Evolutionary conservation across 352 stramenopile species (phyloP).

Genomic region (Phytophthora ramorum): DNA sequence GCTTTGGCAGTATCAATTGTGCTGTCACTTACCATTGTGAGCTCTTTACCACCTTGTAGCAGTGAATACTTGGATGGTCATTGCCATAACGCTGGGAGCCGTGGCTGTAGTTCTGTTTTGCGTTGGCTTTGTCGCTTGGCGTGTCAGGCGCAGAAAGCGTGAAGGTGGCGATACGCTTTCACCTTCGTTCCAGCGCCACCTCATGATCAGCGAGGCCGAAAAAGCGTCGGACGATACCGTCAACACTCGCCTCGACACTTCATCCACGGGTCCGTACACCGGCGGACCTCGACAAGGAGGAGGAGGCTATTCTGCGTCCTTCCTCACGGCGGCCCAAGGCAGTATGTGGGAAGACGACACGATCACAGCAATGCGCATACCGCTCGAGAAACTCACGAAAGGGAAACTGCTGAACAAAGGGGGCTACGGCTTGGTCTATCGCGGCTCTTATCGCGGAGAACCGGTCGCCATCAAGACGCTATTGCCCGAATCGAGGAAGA

Average conservation of each 20-base stretch:
- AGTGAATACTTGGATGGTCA: slow-evolving; percentile 19
- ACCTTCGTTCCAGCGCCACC: slow-evolving; percentile 14
- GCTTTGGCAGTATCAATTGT: neutral
- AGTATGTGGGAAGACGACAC: slow-evolving; percentile 43
- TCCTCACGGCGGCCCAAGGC: slow-evolving; percentile 20
- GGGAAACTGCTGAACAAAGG: slow-evolving; percentile 39
- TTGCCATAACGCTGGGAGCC: slow-evolving; percentile 20
- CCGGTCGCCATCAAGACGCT: slow-evolving; percentile 58
- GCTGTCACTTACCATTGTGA: neutral
- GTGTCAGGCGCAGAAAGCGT: slow-evolving; percentile 8
- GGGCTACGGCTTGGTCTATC: slow-evolving; percentile 59
- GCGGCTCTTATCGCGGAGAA: slow-evolving; percentile 44
- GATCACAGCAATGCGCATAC: slow-evolving; percentile 46
- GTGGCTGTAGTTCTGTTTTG: slow-evolving; percentile 19
- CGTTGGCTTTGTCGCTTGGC: slow-evolving; percentile 13
- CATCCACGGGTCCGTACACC: slow-evolving; percentile 28
- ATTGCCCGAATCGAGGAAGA: slow-evolving; percentile 39
- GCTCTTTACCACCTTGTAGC: neutral
- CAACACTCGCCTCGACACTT: slow-evolving; percentile 33
- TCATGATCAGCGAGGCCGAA: slow-evolving; percentile 12
- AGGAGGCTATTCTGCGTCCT: slow-evolving; percentile 12
- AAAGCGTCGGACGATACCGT: slow-evolving; percentile 21
- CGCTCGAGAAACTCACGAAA: slow-evolving; percentile 37
- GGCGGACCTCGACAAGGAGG: slow-evolving; percentile 10
- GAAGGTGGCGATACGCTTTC: neutral